Base-by-base conservation (phyloP, 768 basidiomycete species). In the Mycena indigotica region DNA sequence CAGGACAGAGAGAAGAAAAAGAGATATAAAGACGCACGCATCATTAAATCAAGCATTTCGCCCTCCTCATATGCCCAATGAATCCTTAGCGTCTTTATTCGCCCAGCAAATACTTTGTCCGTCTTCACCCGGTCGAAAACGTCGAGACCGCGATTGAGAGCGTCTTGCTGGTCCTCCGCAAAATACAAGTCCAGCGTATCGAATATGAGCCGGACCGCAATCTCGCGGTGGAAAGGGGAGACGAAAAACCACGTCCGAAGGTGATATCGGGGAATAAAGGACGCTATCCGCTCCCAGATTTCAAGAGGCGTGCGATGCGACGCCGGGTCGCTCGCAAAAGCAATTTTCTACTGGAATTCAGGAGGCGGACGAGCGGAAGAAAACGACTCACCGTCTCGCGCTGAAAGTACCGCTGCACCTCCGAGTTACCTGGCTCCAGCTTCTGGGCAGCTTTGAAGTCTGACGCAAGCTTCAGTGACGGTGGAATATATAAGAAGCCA, bases 11-110 rank as follows among this genome's bases (percentile, higher is more conserved):
- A 17, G 28, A 8, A 17, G 8, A 8, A 8, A 8, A 19, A 50
- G 50, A 4, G 13, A 12, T 28, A 24, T n/a, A n/a, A n/a, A n/a
- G n/a, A 73, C 80, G 69, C 62, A 80, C 85, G 75, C 23, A 76
- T 70, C 80, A 86, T 84, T 16, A 86, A 68, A 63, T 84, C 84
- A 15, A 87, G 72, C 78, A 85, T 83, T 54, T 87, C 85, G 2
- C 84, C 84, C 62, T 86, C 85, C 65, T 87, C 85, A 62, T 84
- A 85, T 8, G 85, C 80, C 85, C 86, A 87, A 66, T 89, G 86
- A 15, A 89, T 67, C 28, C 86, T 72, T 26, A 89, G 73, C 12
- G 78, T 77, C 64, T 84, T 85, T 29, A 89, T 80, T 12, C 78
- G 74, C 53, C 77, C 77, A 4, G 86, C 86, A 66, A 89, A 88